These are phyloP conservation scores for Linnemannia elongata DNA, from an alignment of 192 early-diverging fungal genomes.

Conservation along the genomic window DNA sequence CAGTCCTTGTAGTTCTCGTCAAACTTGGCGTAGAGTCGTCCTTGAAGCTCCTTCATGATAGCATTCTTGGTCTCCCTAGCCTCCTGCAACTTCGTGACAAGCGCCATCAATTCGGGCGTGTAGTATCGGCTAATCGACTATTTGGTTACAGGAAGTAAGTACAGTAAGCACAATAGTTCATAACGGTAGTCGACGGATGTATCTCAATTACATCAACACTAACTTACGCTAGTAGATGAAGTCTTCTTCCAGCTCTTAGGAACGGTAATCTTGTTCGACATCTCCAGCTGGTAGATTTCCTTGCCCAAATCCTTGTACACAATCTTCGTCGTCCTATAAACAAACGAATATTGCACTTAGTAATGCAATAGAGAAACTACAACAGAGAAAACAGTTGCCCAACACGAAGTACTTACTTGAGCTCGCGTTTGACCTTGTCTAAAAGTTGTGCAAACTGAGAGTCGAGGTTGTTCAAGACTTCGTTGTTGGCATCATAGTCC, in stretches of 20 bases:
- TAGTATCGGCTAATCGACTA: slow-evolving; percentile 88
- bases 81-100: slow-evolving; percentile 84
- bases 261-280: slow-evolving; percentile 80
- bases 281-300: slow-evolving; percentile 95
- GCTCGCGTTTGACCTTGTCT: slow-evolving; percentile 69
- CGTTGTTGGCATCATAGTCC: slow-evolving; percentile 81
- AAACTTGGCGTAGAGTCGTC: slow-evolving; percentile 85
- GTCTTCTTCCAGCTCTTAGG: slow-evolving; percentile 82
- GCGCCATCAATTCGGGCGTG: slow-evolving; percentile 71
- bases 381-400: not conserved
- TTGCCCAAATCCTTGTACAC: slow-evolving; percentile 94
- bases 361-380: not conserved
- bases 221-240: slow-evolving; percentile 81
- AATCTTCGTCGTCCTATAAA: slow-evolving; percentile 68
- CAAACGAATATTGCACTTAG: not conserved
- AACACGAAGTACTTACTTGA: slow-evolving; percentile 64
- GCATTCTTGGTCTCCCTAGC: slow-evolving; percentile 83
- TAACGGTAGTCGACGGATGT: not conserved
- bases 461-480: slow-evolving; percentile 71
- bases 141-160: not conserved
- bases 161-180: not conserved
- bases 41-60: slow-evolving; percentile 81
- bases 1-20: slow-evolving; percentile 82
- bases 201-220: not conserved
- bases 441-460: slow-evolving; percentile 76